A percentile compares a stretch with the other conserved stretches of the same genome.
Conservation (phyloP, 108 stramenopile genomes). For the Bacterosira constricta region DNA sequence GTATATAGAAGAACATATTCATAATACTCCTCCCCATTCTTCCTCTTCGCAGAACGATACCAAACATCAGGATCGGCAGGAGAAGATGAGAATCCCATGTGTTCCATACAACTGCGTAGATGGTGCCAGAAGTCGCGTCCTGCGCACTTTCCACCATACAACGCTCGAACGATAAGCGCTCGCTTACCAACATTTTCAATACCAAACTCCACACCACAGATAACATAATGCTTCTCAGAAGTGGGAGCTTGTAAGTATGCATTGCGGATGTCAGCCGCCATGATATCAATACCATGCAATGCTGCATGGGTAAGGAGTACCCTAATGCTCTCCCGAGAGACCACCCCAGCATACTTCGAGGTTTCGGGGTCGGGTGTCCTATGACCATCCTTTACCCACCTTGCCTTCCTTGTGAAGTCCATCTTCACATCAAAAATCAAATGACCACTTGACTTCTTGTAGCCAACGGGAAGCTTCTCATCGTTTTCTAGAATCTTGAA, state of each 20-base stretch:
- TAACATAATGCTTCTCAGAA: conserved; percentile 35
- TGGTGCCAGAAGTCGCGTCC: not conserved
- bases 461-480: not conserved
- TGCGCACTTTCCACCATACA: too few species aligned
- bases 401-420: conserved; percentile 51
- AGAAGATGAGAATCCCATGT: conserved; percentile 46
- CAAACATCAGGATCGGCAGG: conserved; percentile 43
- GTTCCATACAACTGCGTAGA: conserved; percentile 18
- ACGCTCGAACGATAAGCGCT: too few species aligned
- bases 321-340: conserved; percentile 36
- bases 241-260: conserved; percentile 51
- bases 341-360: conserved; percentile 24
- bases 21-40: conserved; percentile 26
- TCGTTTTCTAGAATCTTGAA: not conserved
- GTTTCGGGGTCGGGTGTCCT: conserved; percentile 31
- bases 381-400: conserved; percentile 34
- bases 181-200: conserved; percentile 18
- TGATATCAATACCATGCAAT: conserved; percentile 50
- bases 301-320: conserved; percentile 53
- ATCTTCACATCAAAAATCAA: conserved; percentile 59
- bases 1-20: conserved; percentile 44
- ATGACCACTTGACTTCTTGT: conserved; percentile 27
- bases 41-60: conserved; percentile 20
- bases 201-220: too few species aligned
- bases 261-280: conserved; percentile 44